Base-by-base conservation (phyloP, 306 rosid genomes). In the Pyrus bretschneideri region DNA sequence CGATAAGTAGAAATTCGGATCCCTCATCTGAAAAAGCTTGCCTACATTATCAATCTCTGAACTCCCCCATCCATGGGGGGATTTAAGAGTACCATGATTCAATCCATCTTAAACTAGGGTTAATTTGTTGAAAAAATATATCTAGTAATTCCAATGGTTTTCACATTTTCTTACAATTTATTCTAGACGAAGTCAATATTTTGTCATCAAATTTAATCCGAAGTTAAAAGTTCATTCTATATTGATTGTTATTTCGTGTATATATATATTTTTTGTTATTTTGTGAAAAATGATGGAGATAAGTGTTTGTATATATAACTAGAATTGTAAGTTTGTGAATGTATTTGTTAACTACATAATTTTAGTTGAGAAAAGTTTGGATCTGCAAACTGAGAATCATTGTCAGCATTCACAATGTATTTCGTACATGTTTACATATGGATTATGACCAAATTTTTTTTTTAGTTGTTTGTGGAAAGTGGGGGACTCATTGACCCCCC, bases 41-140 rank as follows among this genome's bases (percentile, higher is more conserved):
- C 77, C 11, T 21, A 67, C 33, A 61, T 29, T 62, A 62, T 61
- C 78, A 62, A 74, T 19, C 66, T 45, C 11, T 38, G 44, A 35
- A 42, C 64, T 62, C 78, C 77, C 64, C 21, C 18, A n/a, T 74
- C 70, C 70, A 45, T 45, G 78, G 55, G 3, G 9, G 69, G 60
- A 13, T 12, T 29, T 42, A 6, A 17, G 59, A 42, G 46, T 21
- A 40, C 57, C 68, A 17, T 2, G 19, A 42, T 13, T 14, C 18
- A 61, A 73, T 40, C 5, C 21, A 72, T 15, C 10, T 66, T 31
- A 66, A 19, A 4, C n/a, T n/a, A 22, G 49, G 27, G 27, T 25
- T 25, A 25, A 38, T 38, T 7, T 38, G 13, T 18, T 35, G 46
- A 66, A 6, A 11, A 63, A 63, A 64, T 64, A 31, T 64, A 17